Evolutionary conservation across 2,329 filamentous ascomycete species (phyloP).

Genomic region (Aspergillus brasiliensis): DNA sequence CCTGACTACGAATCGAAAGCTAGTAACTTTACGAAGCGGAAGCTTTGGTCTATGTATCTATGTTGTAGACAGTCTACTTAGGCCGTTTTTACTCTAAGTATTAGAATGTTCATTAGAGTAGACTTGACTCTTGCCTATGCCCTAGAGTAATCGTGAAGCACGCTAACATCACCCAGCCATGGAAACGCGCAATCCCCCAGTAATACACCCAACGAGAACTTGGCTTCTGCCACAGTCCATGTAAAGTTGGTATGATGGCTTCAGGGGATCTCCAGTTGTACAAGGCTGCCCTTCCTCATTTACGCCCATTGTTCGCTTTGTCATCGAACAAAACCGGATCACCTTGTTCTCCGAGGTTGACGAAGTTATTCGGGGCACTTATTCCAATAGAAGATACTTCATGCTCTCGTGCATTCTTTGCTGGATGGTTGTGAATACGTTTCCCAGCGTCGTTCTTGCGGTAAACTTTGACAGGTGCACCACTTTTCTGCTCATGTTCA

Average conservation of each 20-base stretch:
- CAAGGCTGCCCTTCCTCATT: constrained; percentile 6
- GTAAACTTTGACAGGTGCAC: constrained; percentile 70
- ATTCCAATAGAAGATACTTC: constrained; percentile 70
- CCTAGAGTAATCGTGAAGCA: background rate
- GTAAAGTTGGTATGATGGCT: background rate
- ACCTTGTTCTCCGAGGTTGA: constrained; percentile 80
- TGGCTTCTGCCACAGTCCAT: background rate
- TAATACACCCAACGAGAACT: background rate
- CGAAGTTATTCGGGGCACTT: constrained; percentile 73
- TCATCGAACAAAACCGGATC: constrained; percentile 76
- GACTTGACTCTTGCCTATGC: background rate
- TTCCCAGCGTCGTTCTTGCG: constrained; percentile 65
- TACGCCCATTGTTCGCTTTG: constrained; percentile 52
- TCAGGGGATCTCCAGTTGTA: background rate
- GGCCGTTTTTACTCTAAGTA: too few relatives aligned
- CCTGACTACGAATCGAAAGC: too few relatives aligned
- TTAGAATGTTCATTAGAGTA: too few relatives aligned
- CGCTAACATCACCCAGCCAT: background rate
- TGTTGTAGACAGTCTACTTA: too few relatives aligned
- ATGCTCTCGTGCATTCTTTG: constrained; percentile 31
- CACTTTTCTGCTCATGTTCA: constrained; percentile 58
- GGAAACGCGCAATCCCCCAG: background rate
- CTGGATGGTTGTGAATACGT: constrained; percentile 46
- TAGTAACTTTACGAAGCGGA: background rate
- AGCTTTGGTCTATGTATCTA: background rate